Evolutionary conservation across 1,284 basidiomycete genomes (phyloP), one percentile per base, ranked within the genome.

Genomic region (Melanopsichium pennsylvanicum): DNA sequence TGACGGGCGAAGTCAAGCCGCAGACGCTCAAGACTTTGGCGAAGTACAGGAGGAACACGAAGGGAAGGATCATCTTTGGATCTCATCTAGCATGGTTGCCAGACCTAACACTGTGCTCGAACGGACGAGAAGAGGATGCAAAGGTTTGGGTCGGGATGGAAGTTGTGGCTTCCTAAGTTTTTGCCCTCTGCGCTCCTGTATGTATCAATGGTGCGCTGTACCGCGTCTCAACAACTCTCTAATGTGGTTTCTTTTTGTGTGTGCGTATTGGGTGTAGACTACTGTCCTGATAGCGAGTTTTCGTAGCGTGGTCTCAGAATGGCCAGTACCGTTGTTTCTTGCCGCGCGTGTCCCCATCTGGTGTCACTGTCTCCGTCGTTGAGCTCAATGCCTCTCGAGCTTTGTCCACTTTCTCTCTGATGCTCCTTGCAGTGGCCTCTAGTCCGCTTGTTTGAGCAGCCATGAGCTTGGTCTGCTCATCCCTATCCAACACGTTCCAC

Each of bases 401-500:
- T 26, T 32, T 27, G 1, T 66, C 62, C 2, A 66, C 47, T 37
- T 55, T 59, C 8, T 49, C 51, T 5, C 22, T 50, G 5, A 69
- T 15, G 15, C 46, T 55, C 16, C 41, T 48, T n/a, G 76, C 69
- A 11, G 66, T 60, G 1, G 26, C 26, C 25, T 71, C 61, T 19
- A 78, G 32, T 4, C 33, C 18, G 12, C 8, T 19, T 11, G 72
- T 56, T 29, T 76, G 66, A 0, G 29, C 47, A 2, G 50, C 41
- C 56, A 72, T 69, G 27, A 64, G 26, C 26, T 44, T 35, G 2
- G 40, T 49, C 50, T 75, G 74, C 25, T 79, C 78, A 27, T 60
- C 48, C 9, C 62, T 47, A 31, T 72, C 61, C n/a, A 80, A 58
- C 13, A 66, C 23, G 18, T 63, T 59, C 78, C 78, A 80, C 15